Evolutionary conservation across 176 grass and related monocot genomes (phyloP).

Genomic region (Oryza punctata): DNA sequence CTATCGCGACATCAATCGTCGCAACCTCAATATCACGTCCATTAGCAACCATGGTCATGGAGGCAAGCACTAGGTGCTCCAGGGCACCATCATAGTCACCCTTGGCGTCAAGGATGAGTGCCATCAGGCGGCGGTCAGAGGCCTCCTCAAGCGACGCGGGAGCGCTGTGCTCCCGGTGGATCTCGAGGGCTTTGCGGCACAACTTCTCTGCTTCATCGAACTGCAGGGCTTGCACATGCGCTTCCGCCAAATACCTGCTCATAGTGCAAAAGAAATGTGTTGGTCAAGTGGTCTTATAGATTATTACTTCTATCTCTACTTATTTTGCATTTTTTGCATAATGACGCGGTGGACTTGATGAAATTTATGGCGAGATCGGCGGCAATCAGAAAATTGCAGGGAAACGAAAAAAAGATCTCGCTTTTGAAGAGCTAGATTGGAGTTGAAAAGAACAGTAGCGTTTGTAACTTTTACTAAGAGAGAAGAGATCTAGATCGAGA

Average conservation of each 20-base stretch:
- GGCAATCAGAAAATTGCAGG: not conserved
- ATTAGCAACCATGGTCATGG: conserved; percentile 89
- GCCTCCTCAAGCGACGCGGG: conserved; percentile 91
- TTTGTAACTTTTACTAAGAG: not conserved
- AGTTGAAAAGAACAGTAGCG: not conserved
- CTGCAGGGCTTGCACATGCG: conserved; percentile 89
- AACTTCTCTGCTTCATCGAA: conserved; percentile 96
- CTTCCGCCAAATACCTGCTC: conserved; percentile 88
- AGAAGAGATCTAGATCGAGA: conserved; percentile 41
- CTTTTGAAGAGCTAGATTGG: not conserved
- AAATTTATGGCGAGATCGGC: conserved; percentile 2
- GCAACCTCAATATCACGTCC: conserved; percentile 85
- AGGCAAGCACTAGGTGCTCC: conserved; percentile 96
- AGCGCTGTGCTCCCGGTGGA: conserved; percentile 89
- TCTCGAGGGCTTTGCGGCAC: conserved; percentile 78
- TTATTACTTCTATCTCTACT: not conserved
- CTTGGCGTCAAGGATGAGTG: conserved; percentile 86
- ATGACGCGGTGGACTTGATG: not conserved
- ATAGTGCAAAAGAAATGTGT: not conserved
- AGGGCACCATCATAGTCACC: conserved; percentile 87
- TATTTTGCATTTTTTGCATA: not conserved
- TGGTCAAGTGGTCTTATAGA: not conserved
- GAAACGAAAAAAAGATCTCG: not conserved
- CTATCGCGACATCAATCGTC: conserved; percentile 77
- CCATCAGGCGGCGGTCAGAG: conserved; percentile 90